A percentile compares a stretch with the other conserved stretches of the same genome.
Conservation (phyloP, 2,329 filamentous ascomycete species). For the Penicillium oxalicum region DNA sequence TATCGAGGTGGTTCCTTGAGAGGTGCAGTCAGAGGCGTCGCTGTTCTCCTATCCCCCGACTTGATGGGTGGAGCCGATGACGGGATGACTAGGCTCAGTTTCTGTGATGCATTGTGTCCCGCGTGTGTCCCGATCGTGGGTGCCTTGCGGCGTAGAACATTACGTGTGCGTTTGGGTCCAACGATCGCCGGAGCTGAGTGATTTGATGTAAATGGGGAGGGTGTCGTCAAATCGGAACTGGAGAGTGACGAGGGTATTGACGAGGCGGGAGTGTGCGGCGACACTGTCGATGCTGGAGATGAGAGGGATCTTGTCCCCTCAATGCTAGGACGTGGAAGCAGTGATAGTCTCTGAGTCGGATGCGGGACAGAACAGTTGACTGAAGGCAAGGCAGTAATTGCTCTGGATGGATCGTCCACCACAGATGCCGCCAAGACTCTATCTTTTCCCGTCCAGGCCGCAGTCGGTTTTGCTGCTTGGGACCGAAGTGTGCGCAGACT, state of each 20-base stretch:
- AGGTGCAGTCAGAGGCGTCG: slow-evolving; percentile 8
- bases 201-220: slow-evolving; percentile 9
- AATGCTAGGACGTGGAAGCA: slow-evolving; percentile 26
- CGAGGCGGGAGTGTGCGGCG: slow-evolving; percentile 8
- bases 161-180: slow-evolving; percentile 27
- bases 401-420: slow-evolving; percentile 18
- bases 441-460: slow-evolving; percentile 17
- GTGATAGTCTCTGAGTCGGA: slow-evolving; percentile 23
- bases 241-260: slow-evolving; percentile 11
- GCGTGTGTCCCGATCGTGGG: slow-evolving; percentile 36
- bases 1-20: slow-evolving; percentile 10
- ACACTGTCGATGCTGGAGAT: slow-evolving; percentile 13
- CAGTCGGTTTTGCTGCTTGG: slow-evolving; percentile 23
- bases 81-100: slow-evolving; percentile 30
- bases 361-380: slow-evolving; percentile 17
- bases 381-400: slow-evolving; percentile 16
- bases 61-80: slow-evolving; percentile 14
- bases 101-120: slow-evolving; percentile 20
- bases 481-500: slow-evolving; percentile 20
- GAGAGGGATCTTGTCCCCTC: slow-evolving; percentile 14
- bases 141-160: slow-evolving; percentile 39
- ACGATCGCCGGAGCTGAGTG: slow-evolving; percentile 17
- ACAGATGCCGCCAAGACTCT: slow-evolving; percentile 27
- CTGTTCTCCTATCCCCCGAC: slow-evolving; percentile 10
- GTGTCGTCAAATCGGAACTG: slow-evolving; percentile 12